Percentiles rank a stretch among this genome's conserved stretches.
Evolutionary conservation across 176 grass and related monocot species (phyloP).

Genomic region (Phyllostachys edulis): DNA sequence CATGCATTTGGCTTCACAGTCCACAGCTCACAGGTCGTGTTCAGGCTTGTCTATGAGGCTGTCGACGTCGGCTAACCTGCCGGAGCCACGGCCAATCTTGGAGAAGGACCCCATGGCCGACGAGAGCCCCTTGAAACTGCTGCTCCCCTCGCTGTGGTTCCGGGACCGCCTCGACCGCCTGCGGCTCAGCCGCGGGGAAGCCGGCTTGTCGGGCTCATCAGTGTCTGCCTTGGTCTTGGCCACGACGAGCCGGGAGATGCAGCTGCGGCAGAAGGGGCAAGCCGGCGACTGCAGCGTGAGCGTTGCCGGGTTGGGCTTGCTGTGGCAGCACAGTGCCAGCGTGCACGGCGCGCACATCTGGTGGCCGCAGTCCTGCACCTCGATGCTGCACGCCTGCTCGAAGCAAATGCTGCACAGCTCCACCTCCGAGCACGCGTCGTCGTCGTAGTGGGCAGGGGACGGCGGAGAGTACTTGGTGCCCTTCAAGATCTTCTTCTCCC

Average conservation of each 20-base stretch:
- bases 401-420: slow-evolving; percentile 93
- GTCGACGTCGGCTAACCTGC: background rate
- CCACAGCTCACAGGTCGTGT: background rate
- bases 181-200: slow-evolving; percentile 39
- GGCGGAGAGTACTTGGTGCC: slow-evolving; percentile 41
- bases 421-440: background rate
- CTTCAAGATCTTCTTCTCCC: slow-evolving; percentile 67
- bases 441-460: slow-evolving; percentile 31
- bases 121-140: slow-evolving; percentile 68
- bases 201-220: slow-evolving; percentile 34
- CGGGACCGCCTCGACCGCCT: slow-evolving; percentile 46
- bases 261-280: slow-evolving; percentile 91
- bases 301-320: slow-evolving; percentile 66
- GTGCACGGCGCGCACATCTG: slow-evolving; percentile 94
- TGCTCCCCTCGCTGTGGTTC: slow-evolving; percentile 46
- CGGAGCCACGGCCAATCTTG: slow-evolving; percentile 50
- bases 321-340: slow-evolving; percentile 92
- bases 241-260: slow-evolving; percentile 71
- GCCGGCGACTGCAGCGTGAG: slow-evolving; percentile 43
- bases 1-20: background rate
- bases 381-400: slow-evolving; percentile 81
- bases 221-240: slow-evolving; percentile 25
- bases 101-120: slow-evolving; percentile 47
- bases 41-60: background rate
- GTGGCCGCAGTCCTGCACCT: slow-evolving; percentile 85